Conservation (phyloP, 1,284 basidiomycete genomes). For the Ceratobasidium sp. region DNA sequence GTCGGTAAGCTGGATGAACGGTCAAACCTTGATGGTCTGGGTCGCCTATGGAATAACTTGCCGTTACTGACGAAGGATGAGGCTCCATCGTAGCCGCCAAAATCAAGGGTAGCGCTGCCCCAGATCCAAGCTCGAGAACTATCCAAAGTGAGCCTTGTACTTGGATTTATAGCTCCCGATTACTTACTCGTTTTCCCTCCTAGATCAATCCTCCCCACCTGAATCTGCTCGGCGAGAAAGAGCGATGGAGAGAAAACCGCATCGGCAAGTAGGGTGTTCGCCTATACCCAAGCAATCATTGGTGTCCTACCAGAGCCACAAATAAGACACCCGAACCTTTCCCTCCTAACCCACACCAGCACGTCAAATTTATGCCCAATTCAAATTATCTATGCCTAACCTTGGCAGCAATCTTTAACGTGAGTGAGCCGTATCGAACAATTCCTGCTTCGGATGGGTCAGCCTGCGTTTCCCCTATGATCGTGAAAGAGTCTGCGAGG, state of each 20-base stretch:
- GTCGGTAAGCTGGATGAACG: constrained; percentile 53
- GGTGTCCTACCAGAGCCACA: background rate
- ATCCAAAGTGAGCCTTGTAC: background rate
- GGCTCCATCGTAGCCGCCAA: constrained; percentile 56
- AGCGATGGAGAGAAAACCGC: constrained; percentile 72
- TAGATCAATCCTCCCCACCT: constrained; percentile 58
- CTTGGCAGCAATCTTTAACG: constrained; percentile 21
- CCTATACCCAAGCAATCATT: constrained; percentile 53
- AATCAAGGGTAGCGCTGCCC: constrained; percentile 67
- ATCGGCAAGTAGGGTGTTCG: constrained; percentile 71
- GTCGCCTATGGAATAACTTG: constrained; percentile 47
- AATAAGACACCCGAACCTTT: background rate
- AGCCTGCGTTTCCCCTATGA: constrained; percentile 5
- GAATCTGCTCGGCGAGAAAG: constrained; percentile 67
- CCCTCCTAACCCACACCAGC: constrained; percentile 24
- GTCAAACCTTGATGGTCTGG: background rate
- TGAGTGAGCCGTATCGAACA: constrained; percentile 23
- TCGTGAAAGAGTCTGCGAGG: constrained; percentile 13
- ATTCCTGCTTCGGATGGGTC: constrained; percentile 22
- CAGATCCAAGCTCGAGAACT: constrained; percentile 72
- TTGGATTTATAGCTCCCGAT: background rate
- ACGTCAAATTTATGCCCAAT: background rate
- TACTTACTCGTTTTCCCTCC: constrained; percentile 53
- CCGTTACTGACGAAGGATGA: constrained; percentile 59
- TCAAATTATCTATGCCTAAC: background rate